A percentile compares a stretch with the other conserved stretches of the same genome.
Evolutionary conservation across 441 rosid genomes (phyloP).

Genomic region (Populus tomentosa): DNA sequence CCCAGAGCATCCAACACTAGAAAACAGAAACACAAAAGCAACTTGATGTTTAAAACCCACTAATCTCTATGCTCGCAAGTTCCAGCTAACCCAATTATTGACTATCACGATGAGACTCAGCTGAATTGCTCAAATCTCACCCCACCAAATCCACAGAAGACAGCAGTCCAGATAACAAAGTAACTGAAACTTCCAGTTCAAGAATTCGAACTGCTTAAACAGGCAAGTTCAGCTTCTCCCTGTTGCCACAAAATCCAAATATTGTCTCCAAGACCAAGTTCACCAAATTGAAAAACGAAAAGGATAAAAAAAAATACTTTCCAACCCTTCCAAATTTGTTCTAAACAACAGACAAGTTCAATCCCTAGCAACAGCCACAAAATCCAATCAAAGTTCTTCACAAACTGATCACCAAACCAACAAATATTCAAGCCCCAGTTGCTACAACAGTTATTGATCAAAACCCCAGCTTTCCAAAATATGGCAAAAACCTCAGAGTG

Average conservation of each 20-base stretch:
- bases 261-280: constrained; percentile 2
- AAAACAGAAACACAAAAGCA: background rate
- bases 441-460: background rate
- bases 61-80: constrained; percentile 3
- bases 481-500: background rate
- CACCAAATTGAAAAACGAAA: background rate
- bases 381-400: background rate
- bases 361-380: background rate
- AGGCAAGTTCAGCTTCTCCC: constrained; percentile 2
- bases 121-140: constrained; percentile 10
- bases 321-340: background rate
- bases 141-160: constrained; percentile 10
- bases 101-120: constrained; percentile 4
- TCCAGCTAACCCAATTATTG: background rate
- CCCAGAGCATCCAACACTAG: background rate
- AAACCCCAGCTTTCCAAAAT: constrained; percentile 10
- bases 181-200: constrained; percentile 5
- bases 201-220: background rate
- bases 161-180: constrained; percentile 6
- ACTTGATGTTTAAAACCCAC: constrained; percentile 9
- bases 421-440: background rate
- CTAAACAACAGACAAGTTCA: constrained; percentile 4
- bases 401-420: constrained; percentile 1
- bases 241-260: constrained; percentile 8
- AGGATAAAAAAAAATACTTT: too few species aligned